phyloP scores from a whole-genome alignment of 495 filamentous ascomycete species.

The Aspergillus campestris region DNA sequence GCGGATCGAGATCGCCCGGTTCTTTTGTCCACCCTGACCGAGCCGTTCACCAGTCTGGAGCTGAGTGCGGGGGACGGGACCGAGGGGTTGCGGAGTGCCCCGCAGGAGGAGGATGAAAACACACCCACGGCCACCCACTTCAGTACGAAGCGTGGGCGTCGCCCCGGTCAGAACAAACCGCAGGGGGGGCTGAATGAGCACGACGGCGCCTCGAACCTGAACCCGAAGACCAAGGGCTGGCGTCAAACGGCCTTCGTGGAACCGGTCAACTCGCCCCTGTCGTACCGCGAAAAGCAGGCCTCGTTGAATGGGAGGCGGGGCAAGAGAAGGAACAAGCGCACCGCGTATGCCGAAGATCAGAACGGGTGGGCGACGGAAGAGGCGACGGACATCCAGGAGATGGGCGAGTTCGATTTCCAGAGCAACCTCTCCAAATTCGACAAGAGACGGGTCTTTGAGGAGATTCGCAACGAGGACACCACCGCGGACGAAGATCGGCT shows the following conservation, averaged over 20 bases:
- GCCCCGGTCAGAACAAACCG: constrained; percentile 24
- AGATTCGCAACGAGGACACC: constrained; percentile 78
- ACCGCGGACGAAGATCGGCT: constrained; percentile 83
- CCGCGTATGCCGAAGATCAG: constrained; percentile 46
- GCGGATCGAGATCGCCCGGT: constrained; percentile 10
- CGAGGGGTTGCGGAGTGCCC: constrained; percentile 1
- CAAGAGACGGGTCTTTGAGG: constrained; percentile 78
- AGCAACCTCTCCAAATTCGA: constrained; percentile 87
- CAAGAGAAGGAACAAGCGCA: constrained; percentile 46
- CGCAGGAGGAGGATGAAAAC: constrained; percentile 13
- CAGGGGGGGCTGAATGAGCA: constrained; percentile 20
- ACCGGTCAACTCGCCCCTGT: constrained; percentile 33
- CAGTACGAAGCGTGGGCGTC: constrained; percentile 22
- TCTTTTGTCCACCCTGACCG: constrained; percentile 17
- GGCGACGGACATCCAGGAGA: constrained; percentile 91
- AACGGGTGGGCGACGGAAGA: constrained; percentile 97
- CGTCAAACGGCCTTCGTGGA: constrained; percentile 73
- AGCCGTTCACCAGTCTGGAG: constrained; percentile 37
- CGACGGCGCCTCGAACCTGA: constrained; percentile 28
- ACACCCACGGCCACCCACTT: constrained; percentile 1
- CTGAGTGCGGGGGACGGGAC: constrained; percentile 18
- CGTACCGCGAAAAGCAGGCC: constrained; percentile 14
- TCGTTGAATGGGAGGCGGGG: constrained; percentile 29
- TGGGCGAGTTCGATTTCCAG: constrained; percentile 89
- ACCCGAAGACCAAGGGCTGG: constrained; percentile 61